A percentile compares a stretch with the other conserved stretches of the same genome.
Evolutionary conservation across 495 filamentous ascomycete species (phyloP).

Genomic region (Cudoniella acicularis): DNA sequence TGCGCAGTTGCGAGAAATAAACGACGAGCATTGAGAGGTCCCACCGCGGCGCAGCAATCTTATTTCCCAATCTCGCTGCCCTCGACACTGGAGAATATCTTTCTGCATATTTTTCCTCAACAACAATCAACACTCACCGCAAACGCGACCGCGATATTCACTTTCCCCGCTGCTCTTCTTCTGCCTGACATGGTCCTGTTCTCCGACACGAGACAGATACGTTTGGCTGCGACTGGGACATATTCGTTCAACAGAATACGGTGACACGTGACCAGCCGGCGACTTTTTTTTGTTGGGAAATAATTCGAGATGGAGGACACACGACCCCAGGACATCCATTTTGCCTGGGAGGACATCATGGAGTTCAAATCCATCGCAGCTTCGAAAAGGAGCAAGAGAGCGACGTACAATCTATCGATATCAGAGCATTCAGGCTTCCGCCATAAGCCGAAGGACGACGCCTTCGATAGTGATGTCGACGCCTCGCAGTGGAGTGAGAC

Average conservation of each 20-base stretch:
- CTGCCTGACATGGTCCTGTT: background rate
- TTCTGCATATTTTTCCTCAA: background rate
- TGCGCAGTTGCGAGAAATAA: slow-evolving; percentile 49
- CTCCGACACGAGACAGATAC: background rate
- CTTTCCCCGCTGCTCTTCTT: background rate
- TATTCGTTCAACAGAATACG: background rate
- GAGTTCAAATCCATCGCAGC: background rate
- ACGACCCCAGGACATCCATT: slow-evolving; percentile 15
- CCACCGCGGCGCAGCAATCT: slow-evolving; percentile 42
- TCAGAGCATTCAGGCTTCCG: background rate
- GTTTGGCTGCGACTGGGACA: background rate
- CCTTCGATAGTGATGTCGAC: background rate
- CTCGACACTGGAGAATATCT: background rate
- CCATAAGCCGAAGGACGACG: background rate
- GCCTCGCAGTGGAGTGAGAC: background rate
- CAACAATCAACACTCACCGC: background rate
- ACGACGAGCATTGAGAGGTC: slow-evolving; percentile 29
- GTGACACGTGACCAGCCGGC: background rate
- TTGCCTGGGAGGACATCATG: slow-evolving; percentile 19
- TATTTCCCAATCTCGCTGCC: background rate
- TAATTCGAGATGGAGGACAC: background rate
- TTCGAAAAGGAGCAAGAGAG: background rate
- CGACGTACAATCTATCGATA: background rate
- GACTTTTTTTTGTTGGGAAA: background rate
- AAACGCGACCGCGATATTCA: background rate